phyloP scores from a whole-genome alignment of 306 rosid genomes.

The Canavalia ensiformis region DNA sequence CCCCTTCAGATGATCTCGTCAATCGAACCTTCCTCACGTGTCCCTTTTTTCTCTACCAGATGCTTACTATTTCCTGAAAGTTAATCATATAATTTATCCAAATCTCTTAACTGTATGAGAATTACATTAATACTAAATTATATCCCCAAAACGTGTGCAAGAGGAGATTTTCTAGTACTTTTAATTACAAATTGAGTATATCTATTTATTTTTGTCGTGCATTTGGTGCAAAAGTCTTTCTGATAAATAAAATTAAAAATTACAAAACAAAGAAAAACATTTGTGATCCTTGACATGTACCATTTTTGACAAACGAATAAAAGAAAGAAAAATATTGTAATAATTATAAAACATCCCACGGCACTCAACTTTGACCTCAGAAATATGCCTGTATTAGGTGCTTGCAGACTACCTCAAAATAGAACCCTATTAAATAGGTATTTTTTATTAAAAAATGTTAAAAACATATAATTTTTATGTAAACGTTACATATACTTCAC shows the following conservation, averaged over 20 bases:
- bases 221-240: background rate
- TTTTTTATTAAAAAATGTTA: background rate
- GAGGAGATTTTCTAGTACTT: background rate
- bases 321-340: constrained; percentile 5
- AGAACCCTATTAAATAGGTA: constrained; percentile 25
- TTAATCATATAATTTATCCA: background rate
- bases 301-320: constrained; percentile 51
- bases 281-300: constrained; percentile 40
- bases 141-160: constrained; percentile 18
- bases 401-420: constrained; percentile 15
- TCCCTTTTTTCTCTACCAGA: background rate
- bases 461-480: background rate
- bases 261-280: background rate
- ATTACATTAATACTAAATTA: constrained; percentile 17
- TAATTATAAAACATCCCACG: constrained; percentile 22
- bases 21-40: background rate
- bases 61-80: constrained; percentile 11
- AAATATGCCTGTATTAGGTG: constrained; percentile 46
- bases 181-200: background rate
- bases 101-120: constrained; percentile 2
- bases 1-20: background rate
- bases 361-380: constrained; percentile 56
- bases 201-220: background rate
- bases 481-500: background rate
- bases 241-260: background rate